phyloP scores from a whole-genome alignment of 192 early-diverging fungal genomes.

The Hyaloraphidium curvatum region DNA sequence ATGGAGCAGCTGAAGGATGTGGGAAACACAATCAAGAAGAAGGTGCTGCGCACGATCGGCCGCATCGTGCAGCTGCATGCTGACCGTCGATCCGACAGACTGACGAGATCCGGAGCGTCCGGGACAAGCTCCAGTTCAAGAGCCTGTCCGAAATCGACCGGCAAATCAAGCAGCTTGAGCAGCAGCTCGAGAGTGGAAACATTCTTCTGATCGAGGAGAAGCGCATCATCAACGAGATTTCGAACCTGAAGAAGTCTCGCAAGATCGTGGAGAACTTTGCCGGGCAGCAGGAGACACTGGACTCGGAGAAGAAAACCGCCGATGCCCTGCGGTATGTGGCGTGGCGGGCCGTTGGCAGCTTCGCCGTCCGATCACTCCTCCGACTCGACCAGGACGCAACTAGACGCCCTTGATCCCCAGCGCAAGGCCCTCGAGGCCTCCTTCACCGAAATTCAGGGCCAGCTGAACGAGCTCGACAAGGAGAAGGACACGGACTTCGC shows the following conservation, averaged over 20 bases:
- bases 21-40: background rate
- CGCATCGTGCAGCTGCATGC: background rate
- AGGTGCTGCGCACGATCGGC: background rate
- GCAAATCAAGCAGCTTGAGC: background rate
- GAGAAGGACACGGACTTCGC: background rate
- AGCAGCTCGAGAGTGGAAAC: background rate
- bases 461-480: background rate
- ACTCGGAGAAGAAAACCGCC: background rate
- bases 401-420: constrained; percentile 1
- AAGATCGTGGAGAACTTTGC: background rate
- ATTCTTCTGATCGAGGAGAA: background rate
- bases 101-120: background rate
- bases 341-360: background rate
- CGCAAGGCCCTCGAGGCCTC: background rate
- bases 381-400: background rate
- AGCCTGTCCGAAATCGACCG: background rate
- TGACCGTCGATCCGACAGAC: background rate
- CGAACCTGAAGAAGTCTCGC: background rate
- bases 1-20: constrained; percentile 2
- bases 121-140: background rate
- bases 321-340: background rate
- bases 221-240: background rate
- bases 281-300: background rate
- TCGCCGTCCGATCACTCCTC: background rate
- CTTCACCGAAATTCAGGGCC: background rate